A percentile compares a stretch with the other conserved stretches of the same genome.
phyloP scores from a whole-genome alignment of 805 yeast genomes.

The Candida anglica region DNA sequence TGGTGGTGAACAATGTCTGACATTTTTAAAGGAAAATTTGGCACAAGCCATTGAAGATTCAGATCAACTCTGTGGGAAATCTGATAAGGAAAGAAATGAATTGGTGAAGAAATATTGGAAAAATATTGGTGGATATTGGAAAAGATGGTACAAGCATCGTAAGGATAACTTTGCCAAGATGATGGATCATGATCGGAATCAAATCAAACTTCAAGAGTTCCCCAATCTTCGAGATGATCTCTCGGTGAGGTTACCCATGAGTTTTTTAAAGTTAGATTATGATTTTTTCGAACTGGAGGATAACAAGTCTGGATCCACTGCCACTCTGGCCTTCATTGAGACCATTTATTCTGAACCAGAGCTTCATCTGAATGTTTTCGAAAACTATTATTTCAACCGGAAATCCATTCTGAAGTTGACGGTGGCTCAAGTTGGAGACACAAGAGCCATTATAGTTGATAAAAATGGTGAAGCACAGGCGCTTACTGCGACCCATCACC shows the following conservation, averaged over 20 bases:
- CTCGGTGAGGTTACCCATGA: constrained; percentile 54
- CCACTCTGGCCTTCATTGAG: constrained; percentile 62
- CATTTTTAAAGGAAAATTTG: constrained; percentile 52
- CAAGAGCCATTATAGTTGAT: constrained; percentile 84
- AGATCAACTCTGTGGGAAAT: constrained; percentile 18
- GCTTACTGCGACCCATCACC: constrained; percentile 81
- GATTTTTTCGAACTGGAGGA: constrained; percentile 43
- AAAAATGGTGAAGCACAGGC: constrained; percentile 73
- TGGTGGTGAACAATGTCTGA: constrained; percentile 79
- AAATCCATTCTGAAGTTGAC: constrained; percentile 62
- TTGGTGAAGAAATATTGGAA: constrained; percentile 53
- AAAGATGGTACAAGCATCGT: constrained; percentile 57
- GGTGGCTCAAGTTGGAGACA: constrained; percentile 91
- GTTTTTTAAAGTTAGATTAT: constrained; percentile 65
- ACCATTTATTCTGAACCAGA: constrained; percentile 33
- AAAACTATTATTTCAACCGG: constrained; percentile 57
- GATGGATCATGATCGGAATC: constrained; percentile 15
- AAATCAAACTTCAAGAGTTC: constrained; percentile 11
- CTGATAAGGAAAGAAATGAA: constrained; percentile 28
- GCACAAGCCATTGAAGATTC: constrained; percentile 48
- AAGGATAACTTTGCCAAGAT: constrained; percentile 24
- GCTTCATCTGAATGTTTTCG: constrained; percentile 23
- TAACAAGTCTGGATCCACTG: constrained; percentile 62
- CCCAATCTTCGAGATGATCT: constrained; percentile 37
- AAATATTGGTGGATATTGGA: constrained; percentile 83